Base-by-base conservation (phyloP, 179 eudicot genomes). In the Spergularia azorica region DNA sequence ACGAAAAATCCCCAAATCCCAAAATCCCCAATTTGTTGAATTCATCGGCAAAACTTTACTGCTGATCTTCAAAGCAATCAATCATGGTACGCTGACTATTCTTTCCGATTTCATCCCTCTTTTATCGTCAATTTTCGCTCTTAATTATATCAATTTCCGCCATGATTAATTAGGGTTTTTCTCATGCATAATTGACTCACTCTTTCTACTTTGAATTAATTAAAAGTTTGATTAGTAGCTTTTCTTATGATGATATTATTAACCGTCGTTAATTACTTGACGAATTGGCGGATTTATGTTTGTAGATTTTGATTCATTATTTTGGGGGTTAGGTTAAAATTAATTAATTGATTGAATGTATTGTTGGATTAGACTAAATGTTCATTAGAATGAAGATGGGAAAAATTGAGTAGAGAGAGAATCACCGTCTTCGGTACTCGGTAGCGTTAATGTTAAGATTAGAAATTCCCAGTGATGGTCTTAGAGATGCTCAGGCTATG, bases 121-220 rank as follows among this genome's bases (percentile, higher is more conserved):
- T 50, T 26, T 26, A 54, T 32, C 48, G 32, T 54, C 32, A 1
- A 6, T 43, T 43, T 43, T 43, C 6, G 8, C 6, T 43, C 48
- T 43, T 54, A n/a, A n/a, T n/a, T n/a, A 32, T 16, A 12, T 14
- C 9, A 18, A 54, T 70, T 2, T 52, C 57, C 61, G 14, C 20
- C 43, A 70, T 70, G 1, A 26, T 5, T 52, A 70, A 70, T 70
- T 55, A 70, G 62, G 73, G 73, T 70, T 70, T 70, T 54, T 18
- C 0, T 32, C 2, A 51, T 6, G 73, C 18, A 43, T 43, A 2
- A 51, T 52, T 13, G 39, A 70, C 52, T 52, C 26, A 21, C 9
- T 12, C 55, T 68, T 39, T 68, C 7, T 5, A 51, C 14, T 0
- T 55, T 54, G 62, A 26, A n/a, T 55, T 26, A 26, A 43, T 5